Percentiles rank a stretch among this genome's conserved stretches.
phyloP scores from a whole-genome alignment of 768 basidiomycete genomes.

The Lactarius quietus region DNA sequence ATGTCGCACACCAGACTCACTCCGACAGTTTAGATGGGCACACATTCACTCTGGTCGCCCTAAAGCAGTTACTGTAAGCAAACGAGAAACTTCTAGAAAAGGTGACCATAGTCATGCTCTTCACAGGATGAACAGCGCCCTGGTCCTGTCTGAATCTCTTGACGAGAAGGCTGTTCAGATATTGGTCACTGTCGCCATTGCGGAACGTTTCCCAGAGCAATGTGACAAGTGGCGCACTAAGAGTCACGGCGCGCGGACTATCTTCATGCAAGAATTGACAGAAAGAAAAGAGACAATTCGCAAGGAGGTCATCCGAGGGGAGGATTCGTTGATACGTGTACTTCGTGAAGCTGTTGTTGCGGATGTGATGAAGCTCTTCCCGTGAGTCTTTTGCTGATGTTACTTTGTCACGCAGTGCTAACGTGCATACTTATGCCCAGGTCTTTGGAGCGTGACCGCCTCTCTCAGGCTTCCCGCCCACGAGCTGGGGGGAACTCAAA shows the following conservation, averaged over 20 bases:
- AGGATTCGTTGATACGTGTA: neutral
- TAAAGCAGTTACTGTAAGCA: slow-evolving; percentile 10
- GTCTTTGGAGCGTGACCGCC: slow-evolving; percentile 8
- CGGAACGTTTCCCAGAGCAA: slow-evolving; percentile 3
- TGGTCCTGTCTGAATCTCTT: slow-evolving; percentile 9
- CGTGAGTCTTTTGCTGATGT: neutral
- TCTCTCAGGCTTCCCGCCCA: neutral
- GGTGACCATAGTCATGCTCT: neutral
- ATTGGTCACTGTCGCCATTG: neutral
- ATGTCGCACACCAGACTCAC: neutral
- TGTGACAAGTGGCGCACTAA: slow-evolving; percentile 1
- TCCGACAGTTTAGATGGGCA: neutral
- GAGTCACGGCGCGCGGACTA: neutral
- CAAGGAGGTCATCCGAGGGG: neutral
- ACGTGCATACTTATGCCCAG: neutral
- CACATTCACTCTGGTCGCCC: neutral
- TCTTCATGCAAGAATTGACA: neutral
- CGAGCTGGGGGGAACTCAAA: neutral
- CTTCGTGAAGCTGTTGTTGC: slow-evolving; percentile 7
- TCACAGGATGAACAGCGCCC: slow-evolving; percentile 2
- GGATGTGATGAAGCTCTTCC: slow-evolving; percentile 9
- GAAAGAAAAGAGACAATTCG: neutral
- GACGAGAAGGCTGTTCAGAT: slow-evolving; percentile 6
- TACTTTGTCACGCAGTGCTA: neutral
- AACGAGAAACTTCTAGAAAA: too few species aligned